These are phyloP conservation scores for Lachnellula occidentalis DNA, from an alignment of 2,329 filamentous ascomycete species.

Conservation along the genomic window DNA sequence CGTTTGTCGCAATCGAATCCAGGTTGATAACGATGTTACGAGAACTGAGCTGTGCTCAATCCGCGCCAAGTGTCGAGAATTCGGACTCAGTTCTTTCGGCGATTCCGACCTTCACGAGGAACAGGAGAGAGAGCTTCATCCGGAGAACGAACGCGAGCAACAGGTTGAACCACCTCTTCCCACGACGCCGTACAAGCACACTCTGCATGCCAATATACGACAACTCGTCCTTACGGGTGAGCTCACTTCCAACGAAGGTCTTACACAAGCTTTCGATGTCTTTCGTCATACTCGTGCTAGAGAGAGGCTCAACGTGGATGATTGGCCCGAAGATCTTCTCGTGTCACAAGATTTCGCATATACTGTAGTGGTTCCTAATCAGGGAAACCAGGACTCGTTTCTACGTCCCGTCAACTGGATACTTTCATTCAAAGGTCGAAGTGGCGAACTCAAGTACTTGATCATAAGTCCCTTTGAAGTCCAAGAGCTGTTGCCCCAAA, in stretches of 20 bases:
- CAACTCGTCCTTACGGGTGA: conserved; percentile 37
- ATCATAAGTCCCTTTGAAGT: conserved; percentile 58
- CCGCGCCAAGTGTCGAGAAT: conserved; percentile 33
- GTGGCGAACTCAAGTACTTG: conserved; percentile 25
- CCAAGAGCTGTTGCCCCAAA: conserved; percentile 39
- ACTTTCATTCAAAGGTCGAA: conserved; percentile 31
- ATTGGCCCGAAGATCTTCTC: conserved; percentile 38
- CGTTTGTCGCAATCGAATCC: conserved; percentile 1
- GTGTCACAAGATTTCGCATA: conserved; percentile 46
- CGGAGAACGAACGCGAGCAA: conserved; percentile 57
- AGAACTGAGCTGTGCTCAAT: conserved; percentile 20
- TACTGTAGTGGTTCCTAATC: conserved; percentile 34
- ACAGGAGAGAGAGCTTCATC: conserved; percentile 62
- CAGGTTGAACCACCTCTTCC: conserved; percentile 45
- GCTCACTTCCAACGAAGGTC: neutral
- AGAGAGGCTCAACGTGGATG: conserved; percentile 26
- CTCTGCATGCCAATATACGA: conserved; percentile 38
- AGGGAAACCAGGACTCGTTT: conserved; percentile 37
- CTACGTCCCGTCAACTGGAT: conserved; percentile 52
- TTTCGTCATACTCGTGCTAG: conserved; percentile 37
- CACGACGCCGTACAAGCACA: conserved; percentile 37
- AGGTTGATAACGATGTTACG: conserved; percentile 2
- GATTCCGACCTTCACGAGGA: conserved; percentile 51
- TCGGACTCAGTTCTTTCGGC: conserved; percentile 30
- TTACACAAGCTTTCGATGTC: conserved; percentile 28